phyloP scores from a whole-genome alignment of 441 rosid species.

The Isatis lusitanica region DNA sequence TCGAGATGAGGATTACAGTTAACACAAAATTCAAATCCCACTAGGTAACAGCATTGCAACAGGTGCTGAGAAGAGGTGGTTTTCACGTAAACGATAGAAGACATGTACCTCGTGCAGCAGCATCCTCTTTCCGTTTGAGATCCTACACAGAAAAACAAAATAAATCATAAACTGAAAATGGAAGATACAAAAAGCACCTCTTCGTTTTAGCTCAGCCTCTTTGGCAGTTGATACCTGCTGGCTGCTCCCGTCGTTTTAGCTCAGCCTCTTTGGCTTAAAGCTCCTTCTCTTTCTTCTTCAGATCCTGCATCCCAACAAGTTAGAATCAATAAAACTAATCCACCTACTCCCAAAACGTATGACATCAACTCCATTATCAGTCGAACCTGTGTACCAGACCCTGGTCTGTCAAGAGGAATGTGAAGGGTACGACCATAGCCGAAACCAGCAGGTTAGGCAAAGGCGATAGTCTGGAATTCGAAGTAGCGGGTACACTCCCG shows the following conservation, averaged over 20 bases:
- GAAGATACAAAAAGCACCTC: constrained; percentile 24
- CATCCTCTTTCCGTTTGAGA: constrained; percentile 76
- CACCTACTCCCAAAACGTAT: constrained; percentile 1
- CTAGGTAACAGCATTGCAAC: background rate
- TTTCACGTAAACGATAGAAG: background rate
- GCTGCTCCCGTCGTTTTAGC: constrained; percentile 66
- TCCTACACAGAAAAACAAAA: constrained; percentile 51
- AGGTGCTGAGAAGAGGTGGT: background rate
- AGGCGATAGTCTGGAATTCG: constrained; percentile 80
- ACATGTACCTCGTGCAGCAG: constrained; percentile 72
- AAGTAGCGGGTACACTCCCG: constrained; percentile 54
- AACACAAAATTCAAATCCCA: background rate
- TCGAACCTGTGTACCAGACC: constrained; percentile 42
- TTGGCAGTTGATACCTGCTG: constrained; percentile 63
- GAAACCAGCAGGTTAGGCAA: constrained; percentile 84
- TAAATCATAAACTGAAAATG: background rate
- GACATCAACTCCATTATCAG: background rate
- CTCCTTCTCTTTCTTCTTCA: constrained; percentile 83
- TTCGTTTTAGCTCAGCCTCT: constrained; percentile 72
- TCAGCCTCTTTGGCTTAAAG: constrained; percentile 91
- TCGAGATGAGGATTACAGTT: background rate
- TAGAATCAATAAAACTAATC: background rate
- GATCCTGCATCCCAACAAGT: constrained; percentile 52
- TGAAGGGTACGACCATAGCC: constrained; percentile 69
- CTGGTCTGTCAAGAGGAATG: constrained; percentile 74